Evolutionary conservation across 2,329 filamentous ascomycete genomes (phyloP).

Genomic region (Thelonectria blattea): DNA sequence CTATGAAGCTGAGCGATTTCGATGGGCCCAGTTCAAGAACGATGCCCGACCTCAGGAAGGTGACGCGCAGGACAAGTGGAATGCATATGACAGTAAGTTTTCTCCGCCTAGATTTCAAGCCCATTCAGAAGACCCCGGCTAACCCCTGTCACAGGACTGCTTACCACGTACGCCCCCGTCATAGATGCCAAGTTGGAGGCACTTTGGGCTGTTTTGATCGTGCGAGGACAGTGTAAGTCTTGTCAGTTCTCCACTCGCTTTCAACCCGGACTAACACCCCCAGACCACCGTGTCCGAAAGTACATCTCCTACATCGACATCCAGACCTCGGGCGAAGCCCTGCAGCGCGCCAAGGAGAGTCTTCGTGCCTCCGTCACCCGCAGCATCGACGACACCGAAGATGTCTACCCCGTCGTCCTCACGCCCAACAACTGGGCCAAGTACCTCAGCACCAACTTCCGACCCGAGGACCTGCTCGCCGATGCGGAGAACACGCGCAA

Average conservation of each 20-base stretch:
- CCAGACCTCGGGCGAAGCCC: background rate
- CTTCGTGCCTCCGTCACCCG: background rate
- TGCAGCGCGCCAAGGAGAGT: background rate
- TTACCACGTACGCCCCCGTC: background rate
- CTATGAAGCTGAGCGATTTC: background rate
- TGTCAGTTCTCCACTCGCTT: too few relatives aligned
- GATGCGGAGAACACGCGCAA: too few relatives aligned
- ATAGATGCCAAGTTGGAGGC: background rate
- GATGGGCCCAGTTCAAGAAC: background rate
- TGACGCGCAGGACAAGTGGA: background rate
- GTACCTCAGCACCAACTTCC: background rate
- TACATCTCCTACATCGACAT: background rate
- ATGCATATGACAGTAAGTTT: background rate
- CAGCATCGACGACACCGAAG: background rate
- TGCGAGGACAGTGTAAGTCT: background rate
- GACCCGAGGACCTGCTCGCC: background rate
- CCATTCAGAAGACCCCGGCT: background rate
- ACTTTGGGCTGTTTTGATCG: background rate
- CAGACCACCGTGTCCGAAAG: background rate
- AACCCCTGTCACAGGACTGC: background rate
- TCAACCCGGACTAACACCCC: too few relatives aligned
- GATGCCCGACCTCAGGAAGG: background rate
- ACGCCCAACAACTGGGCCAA: background rate
- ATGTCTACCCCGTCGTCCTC: background rate
- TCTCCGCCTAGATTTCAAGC: background rate